Evolutionary conservation across 306 rosid genomes (phyloP), one percentile per base, ranked within the genome.

Genomic region (Casuarina cunninghamiana): DNA sequence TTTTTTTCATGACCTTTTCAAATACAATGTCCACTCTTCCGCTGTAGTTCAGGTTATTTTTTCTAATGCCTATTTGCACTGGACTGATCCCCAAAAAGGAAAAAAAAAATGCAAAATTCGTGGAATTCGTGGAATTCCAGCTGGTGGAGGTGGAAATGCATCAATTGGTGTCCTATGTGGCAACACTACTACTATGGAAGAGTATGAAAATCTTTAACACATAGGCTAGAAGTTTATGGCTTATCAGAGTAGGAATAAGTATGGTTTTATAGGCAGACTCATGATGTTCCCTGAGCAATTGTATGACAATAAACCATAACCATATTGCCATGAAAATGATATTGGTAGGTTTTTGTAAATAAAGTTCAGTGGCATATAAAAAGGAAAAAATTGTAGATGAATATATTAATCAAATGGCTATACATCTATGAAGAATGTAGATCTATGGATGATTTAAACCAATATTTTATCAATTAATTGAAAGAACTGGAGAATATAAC

Each of bases 401-500:
- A 63, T 5, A 58, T 58, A 58, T 58, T 58, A 63, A 38, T 19
- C 13, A 39, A 63, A 16, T 63, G 45, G 15, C 21, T 37, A 37
- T 41, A 8, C 44, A 63, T 15, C 13, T 15, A 15, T 2, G 44
- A 63, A 8, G n/a, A 53, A 11, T 48, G 26, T n/a, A 19, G 8
- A 54, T 6, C 17, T 10, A n/a, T n/a, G n/a, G 9, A 57, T 51
- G 42, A 55, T 51, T 38, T 17, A 26, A 58, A 61, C 61, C 53
- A 0, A 35, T 70, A 76, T 48, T 66, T 66, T 48, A 51, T 75
- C 69, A 78, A 78, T 68, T 75, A 44, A 70, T 53, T 11, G 46
- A 49, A 74, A 54, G 46, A 55, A 65, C 17, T 75, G 38, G 21
- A 72, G 44, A 44, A 75, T 62, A 71, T 21, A 73, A 82, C 88